Conservation (phyloP, 202 grass and related monocot genomes). For the Schoenoplectus tabernaemontani region DNA sequence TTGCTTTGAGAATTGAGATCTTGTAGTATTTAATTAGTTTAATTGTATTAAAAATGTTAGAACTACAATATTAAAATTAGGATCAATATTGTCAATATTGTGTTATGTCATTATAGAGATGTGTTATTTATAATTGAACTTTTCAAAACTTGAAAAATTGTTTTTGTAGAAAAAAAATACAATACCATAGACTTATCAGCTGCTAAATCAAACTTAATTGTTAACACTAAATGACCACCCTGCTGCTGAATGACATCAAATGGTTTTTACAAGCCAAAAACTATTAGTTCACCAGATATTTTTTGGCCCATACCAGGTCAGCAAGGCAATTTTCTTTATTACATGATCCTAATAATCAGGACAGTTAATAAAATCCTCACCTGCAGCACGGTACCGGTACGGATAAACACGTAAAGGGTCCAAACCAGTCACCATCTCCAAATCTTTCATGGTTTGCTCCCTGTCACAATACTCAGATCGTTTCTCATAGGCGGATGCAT, state of each 20-base stretch:
- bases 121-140: no score
- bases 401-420: conserved; percentile 85
- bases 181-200: no score
- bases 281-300: not conserved
- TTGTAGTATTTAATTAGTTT: no score
- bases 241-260: not conserved
- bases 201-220: no score
- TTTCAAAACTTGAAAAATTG: no score
- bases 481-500: conserved; percentile 91
- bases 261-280: not conserved
- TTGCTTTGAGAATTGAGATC: no score
- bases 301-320: not conserved
- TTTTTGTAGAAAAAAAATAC: no score
- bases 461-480: conserved; percentile 84
- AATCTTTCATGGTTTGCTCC: conserved; percentile 72
- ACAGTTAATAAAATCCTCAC: conserved; percentile 34
- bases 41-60: no score
- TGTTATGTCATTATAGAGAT: no score
- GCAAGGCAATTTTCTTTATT: not conserved
- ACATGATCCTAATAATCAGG: not conserved
- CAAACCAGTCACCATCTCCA: conserved; percentile 70
- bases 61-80: no score
- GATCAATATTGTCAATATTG: no score
- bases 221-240: not conserved
- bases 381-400: conserved; percentile 89